These are phyloP conservation scores for Stemphylium lycopersici DNA, from an alignment of 2,329 filamentous ascomycete genomes.

Conservation along the genomic window DNA sequence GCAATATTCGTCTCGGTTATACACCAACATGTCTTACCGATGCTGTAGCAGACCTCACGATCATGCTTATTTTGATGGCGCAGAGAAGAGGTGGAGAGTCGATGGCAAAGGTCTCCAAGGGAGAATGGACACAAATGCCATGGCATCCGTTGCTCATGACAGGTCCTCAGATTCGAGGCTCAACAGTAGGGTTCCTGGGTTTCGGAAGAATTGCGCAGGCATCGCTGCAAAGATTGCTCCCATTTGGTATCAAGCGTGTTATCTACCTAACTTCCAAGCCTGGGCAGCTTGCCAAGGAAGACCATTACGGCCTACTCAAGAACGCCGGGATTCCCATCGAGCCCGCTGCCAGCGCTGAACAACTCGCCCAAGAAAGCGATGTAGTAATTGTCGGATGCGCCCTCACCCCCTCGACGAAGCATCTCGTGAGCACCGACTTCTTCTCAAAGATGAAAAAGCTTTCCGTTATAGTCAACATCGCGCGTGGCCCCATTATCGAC, in stretches of 20 bases:
- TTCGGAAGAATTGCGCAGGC: slow-evolving; percentile 41
- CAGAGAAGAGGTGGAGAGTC: slow-evolving; percentile 38
- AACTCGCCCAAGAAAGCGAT: slow-evolving; percentile 40
- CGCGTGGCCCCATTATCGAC: slow-evolving; percentile 62
- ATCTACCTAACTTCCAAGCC: slow-evolving; percentile 37
- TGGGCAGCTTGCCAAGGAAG: slow-evolving; percentile 30
- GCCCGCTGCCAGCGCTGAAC: slow-evolving; percentile 23
- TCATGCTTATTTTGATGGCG: slow-evolving; percentile 44
- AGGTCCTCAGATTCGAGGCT: slow-evolving; percentile 32
- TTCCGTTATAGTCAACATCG: slow-evolving; percentile 63
- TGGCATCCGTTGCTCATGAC: slow-evolving; percentile 42
- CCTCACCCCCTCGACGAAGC: slow-evolving; percentile 34
- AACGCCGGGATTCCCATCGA: slow-evolving; percentile 26
- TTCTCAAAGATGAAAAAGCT: slow-evolving; percentile 59
- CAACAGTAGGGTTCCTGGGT: slow-evolving; percentile 37
- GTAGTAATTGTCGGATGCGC: slow-evolving; percentile 39
- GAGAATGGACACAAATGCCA: slow-evolving; percentile 40
- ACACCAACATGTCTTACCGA: slow-evolving; percentile 41
- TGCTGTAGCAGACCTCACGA: slow-evolving; percentile 37
- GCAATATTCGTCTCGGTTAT: slow-evolving; percentile 38
- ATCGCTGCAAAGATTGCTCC: slow-evolving; percentile 31
- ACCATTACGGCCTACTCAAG: slow-evolving; percentile 31
- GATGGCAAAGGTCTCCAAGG: slow-evolving; percentile 30
- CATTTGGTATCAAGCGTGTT: slow-evolving; percentile 33
- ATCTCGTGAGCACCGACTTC: slow-evolving; percentile 36